These are phyloP conservation scores for Aphanomyces cochlioides DNA, from an alignment of 352 stramenopile genomes.

Conservation along the genomic window DNA sequence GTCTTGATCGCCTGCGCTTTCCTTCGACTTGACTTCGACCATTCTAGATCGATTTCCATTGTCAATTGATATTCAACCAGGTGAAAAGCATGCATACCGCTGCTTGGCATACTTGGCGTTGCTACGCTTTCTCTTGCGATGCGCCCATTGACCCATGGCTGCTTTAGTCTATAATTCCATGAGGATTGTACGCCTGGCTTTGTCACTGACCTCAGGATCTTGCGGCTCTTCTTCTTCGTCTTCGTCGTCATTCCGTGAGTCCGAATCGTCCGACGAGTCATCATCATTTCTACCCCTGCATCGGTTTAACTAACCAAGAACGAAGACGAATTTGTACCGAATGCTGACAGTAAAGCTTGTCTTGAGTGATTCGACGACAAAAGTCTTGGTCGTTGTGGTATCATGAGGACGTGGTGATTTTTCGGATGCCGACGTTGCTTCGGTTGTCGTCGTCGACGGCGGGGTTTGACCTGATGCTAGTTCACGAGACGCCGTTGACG, in stretches of 20 bases:
- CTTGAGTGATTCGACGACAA: conserved; percentile 27
- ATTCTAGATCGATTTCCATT: neutral
- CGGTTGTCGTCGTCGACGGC: conserved; percentile 18
- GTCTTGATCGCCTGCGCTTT: too few species aligned
- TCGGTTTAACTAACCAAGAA: too few species aligned
- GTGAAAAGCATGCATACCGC: neutral
- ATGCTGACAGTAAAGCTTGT: conserved; percentile 52
- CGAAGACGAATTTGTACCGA: conserved; percentile 13
- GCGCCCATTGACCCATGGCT: conserved; percentile 66
- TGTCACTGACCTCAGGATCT: neutral
- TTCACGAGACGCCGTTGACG: neutral
- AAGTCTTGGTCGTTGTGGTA: conserved; percentile 17
- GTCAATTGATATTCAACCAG: neutral
- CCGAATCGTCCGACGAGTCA: conserved; percentile 34
- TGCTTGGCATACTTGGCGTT: neutral
- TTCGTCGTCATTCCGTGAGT: conserved; percentile 26
- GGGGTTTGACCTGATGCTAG: neutral
- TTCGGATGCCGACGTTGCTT: neutral
- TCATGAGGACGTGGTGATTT: neutral
- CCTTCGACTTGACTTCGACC: conserved; percentile 1
- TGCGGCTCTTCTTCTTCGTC: conserved; percentile 32
- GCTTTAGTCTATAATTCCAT: conserved; percentile 37
- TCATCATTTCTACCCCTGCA: conserved; percentile 28
- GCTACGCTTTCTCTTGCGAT: conserved; percentile 32
- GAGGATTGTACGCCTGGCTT: neutral